Conservation (phyloP, 164 flowering plant species). For the Annona cherimola region DNA sequence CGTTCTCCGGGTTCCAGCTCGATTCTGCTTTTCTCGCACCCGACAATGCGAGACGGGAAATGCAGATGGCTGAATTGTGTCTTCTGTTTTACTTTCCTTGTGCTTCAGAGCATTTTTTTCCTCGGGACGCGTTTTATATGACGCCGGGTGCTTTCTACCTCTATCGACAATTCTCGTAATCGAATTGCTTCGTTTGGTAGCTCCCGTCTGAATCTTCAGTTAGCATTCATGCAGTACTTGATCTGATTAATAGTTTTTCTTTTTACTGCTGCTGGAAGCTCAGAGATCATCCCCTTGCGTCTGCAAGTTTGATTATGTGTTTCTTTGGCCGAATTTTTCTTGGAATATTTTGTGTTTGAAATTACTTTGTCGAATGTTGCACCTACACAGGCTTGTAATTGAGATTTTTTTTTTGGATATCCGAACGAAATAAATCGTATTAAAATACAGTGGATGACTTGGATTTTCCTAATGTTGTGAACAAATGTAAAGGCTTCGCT, state of each 20-base stretch:
- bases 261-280: too few species aligned
- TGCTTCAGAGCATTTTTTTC: neutral
- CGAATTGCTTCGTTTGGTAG: neutral
- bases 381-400: too few species aligned
- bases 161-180: neutral
- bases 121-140: neutral
- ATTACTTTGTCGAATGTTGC: too few species aligned
- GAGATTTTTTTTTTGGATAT: too few species aligned
- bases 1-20: neutral
- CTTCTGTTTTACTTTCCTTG: neutral
- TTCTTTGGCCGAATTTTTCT: too few species aligned
- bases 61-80: neutral
- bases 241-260: neutral
- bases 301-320: too few species aligned
- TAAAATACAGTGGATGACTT: too few species aligned
- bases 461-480: too few species aligned
- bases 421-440: too few species aligned
- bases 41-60: neutral
- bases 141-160: neutral
- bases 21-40: neutral
- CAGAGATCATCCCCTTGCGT: too few species aligned
- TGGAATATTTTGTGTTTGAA: too few species aligned
- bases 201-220: neutral
- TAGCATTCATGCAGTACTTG: neutral
- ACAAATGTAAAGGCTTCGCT: too few species aligned